A percentile compares a stretch with the other conserved stretches of the same genome.
Conservation (phyloP, 371 early-diverging fungal species). For the Batkoa obscura region DNA sequence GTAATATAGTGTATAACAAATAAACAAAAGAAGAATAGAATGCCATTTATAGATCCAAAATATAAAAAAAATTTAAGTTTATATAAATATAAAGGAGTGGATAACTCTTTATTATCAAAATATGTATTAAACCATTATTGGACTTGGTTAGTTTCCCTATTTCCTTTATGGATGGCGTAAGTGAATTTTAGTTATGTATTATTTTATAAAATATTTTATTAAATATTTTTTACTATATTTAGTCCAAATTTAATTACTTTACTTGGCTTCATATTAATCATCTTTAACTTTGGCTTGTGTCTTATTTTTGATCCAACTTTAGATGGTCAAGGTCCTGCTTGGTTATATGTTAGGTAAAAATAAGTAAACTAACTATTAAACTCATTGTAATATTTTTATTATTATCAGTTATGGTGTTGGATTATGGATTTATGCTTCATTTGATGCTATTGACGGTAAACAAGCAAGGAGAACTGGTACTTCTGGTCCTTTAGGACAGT, state of each 20-base stretch:
- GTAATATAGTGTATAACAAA: too few species aligned
- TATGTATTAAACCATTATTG: conserved; percentile 79
- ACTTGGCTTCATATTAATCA: conserved; percentile 72
- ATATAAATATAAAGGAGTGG: conserved; percentile 67
- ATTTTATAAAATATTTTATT: too few species aligned
- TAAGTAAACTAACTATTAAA: conserved; percentile 16
- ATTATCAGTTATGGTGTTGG: conserved; percentile 35
- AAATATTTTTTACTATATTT: conserved; percentile 4
- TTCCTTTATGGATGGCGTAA: conserved; percentile 84
- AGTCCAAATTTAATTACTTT: conserved; percentile 96
- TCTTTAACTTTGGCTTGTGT: conserved; percentile 46
- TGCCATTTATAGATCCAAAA: background rate
- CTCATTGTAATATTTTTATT: background rate
- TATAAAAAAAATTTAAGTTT: conserved; percentile 31
- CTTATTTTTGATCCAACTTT: conserved; percentile 52
- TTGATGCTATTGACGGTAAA: conserved; percentile 97
- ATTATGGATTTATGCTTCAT: conserved; percentile 86
- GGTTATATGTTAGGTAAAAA: conserved; percentile 46
- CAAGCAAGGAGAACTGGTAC: conserved; percentile 91
- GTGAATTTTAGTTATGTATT: conserved; percentile 8
- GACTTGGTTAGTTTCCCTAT: conserved; percentile 65
- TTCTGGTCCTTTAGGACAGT: conserved; percentile 87
- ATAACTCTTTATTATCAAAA: conserved; percentile 74
- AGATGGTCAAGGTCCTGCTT: conserved; percentile 49
- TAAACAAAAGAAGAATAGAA: background rate